These are phyloP conservation scores for Podila epigama DNA, from an alignment of 192 early-diverging fungal genomes.

Conservation along the genomic window DNA sequence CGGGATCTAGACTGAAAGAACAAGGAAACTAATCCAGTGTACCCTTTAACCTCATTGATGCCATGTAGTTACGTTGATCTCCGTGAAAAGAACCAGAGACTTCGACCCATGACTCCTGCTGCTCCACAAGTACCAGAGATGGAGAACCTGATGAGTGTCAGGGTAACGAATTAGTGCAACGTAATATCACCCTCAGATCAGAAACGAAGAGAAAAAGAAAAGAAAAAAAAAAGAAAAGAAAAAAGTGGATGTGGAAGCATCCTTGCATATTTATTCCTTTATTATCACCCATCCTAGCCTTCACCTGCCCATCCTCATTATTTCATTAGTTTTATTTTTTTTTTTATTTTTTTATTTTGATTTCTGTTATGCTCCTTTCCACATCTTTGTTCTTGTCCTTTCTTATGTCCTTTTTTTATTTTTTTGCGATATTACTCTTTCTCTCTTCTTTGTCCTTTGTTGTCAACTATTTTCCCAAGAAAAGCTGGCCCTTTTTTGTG, in stretches of 20 bases:
- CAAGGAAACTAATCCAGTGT: not conserved
- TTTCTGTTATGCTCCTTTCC: too few relatives aligned
- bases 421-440: not conserved
- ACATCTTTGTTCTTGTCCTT: not conserved
- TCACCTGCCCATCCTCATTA: not conserved
- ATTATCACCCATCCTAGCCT: too few relatives aligned
- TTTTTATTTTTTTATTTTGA: not conserved
- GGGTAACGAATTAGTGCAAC: constrained; percentile 39
- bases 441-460: not conserved
- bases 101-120: constrained; percentile 36
- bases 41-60: not conserved
- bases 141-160: constrained; percentile 38
- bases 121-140: constrained; percentile 28
- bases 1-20: not conserved
- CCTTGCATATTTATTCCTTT: too few relatives aligned
- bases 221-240: not conserved
- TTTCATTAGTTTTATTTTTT: not conserved
- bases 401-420: not conserved
- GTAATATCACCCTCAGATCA: too few relatives aligned
- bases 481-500: constrained; percentile 27
- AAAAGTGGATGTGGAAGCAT: too few relatives aligned
- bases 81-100: constrained; percentile 33
- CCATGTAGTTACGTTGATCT: constrained; percentile 31
- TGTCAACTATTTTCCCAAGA: constrained; percentile 1
- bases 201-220: not conserved